These are phyloP conservation scores for Trichoderma arundinaceum DNA, from an alignment of 2,329 filamentous ascomycete genomes.

Conservation along the genomic window DNA sequence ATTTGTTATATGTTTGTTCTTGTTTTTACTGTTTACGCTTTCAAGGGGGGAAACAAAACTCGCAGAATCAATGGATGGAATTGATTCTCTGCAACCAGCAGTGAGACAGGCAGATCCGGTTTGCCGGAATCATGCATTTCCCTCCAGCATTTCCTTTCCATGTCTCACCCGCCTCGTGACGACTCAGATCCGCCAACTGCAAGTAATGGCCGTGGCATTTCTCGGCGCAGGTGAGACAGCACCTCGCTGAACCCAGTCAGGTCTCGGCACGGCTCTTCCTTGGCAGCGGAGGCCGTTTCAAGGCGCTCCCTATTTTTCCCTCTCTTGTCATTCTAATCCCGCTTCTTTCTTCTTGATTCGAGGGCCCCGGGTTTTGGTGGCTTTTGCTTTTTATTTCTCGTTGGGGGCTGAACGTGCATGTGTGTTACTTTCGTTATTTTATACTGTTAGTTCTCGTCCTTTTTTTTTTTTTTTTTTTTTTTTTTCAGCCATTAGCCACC, in stretches of 20 bases:
- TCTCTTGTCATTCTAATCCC: background rate
- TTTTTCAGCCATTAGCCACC: slow-evolving; percentile 3
- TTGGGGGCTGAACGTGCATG: slow-evolving; percentile 1
- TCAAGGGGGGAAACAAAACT: no score
- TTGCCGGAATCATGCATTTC: slow-evolving; percentile 11
- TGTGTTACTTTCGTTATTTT: background rate
- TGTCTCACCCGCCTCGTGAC: slow-evolving; percentile 29
- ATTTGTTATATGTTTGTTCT: background rate
- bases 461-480: no score
- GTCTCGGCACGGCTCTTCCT: slow-evolving; percentile 15
- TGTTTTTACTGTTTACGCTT: background rate
- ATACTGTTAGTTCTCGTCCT: background rate
- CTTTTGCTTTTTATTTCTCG: background rate
- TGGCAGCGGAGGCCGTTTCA: background rate
- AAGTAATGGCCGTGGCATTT: background rate
- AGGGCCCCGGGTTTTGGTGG: background rate
- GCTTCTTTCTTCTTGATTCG: background rate
- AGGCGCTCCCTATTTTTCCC: background rate
- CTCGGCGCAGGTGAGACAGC: no score
- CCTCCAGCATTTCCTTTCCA: background rate
- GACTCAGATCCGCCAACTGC: slow-evolving; percentile 27
- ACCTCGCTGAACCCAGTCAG: background rate
- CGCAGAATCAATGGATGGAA: no score
- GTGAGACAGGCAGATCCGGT: slow-evolving; percentile 18
- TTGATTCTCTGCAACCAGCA: background rate